Evolutionary conservation across 2,329 filamentous ascomycete genomes (phyloP).

Genomic region (Fusarium praegraminearum): DNA sequence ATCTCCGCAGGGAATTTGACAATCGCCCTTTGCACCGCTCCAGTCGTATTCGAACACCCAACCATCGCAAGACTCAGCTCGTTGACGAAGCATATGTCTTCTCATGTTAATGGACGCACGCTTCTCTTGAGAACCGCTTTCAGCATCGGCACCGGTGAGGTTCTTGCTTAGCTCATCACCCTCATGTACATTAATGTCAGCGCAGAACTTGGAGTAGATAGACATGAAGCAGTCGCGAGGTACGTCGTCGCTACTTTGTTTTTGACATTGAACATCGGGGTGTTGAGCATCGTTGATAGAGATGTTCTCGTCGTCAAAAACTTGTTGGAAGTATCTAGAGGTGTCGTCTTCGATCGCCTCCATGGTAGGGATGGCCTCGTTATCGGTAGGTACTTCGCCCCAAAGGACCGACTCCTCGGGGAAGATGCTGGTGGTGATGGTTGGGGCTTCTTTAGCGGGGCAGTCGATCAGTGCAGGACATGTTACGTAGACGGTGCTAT

Average conservation of each 20-base stretch:
- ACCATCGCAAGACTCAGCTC: neutral
- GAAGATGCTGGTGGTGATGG: slow-evolving; percentile 3
- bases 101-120: neutral
- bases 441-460: neutral
- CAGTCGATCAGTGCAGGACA: neutral
- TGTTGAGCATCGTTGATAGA: slow-evolving; percentile 9
- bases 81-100: neutral
- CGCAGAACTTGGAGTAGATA: slow-evolving; percentile 5
- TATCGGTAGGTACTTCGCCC: neutral
- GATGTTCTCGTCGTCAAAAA: slow-evolving; percentile 8
- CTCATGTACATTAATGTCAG: neutral
- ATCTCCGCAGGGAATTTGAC: neutral
- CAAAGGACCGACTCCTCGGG: slow-evolving; percentile 2
- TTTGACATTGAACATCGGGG: slow-evolving; percentile 3
- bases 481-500: slow-evolving; percentile 5
- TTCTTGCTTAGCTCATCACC: neutral
- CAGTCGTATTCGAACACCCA: slow-evolving; percentile 9
- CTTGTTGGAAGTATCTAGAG: neutral
- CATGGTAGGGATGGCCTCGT: neutral
- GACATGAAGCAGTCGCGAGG: slow-evolving; percentile 11
- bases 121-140: neutral
- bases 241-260: neutral
- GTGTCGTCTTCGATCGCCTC: slow-evolving; percentile 3
- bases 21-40: neutral
- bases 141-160: neutral